Conservation (phyloP, 1,139 yeast species). For the Candida smagusa region DNA sequence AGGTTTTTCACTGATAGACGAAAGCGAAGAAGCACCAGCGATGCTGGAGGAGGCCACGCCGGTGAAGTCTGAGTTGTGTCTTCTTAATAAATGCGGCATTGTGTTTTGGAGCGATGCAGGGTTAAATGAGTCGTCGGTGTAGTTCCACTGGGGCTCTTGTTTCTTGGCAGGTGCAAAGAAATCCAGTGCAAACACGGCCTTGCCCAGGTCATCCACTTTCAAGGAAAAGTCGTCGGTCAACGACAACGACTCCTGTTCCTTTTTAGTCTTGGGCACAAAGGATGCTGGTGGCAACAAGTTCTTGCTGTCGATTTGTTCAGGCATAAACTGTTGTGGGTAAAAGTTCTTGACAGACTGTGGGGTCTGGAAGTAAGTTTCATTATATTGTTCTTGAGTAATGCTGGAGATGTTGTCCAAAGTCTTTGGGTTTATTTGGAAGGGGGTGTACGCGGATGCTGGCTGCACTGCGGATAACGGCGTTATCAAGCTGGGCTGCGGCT, state of each 20-base stretch:
- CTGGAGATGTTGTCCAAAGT: conserved; percentile 36
- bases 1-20: conserved; percentile 17
- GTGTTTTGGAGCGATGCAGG: background rate
- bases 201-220: conserved; percentile 44
- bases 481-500: conserved; percentile 8
- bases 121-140: background rate
- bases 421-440: conserved; percentile 26
- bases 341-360: background rate
- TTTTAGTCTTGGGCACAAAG: conserved; percentile 8
- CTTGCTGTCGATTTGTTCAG: conserved; percentile 16
- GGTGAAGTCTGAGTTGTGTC: conserved; percentile 31
- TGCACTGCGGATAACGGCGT: conserved; percentile 10
- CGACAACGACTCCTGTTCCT: background rate
- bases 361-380: conserved; percentile 2
- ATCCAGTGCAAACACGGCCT: conserved; percentile 37
- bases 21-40: conserved; percentile 7
- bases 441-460: conserved; percentile 7
- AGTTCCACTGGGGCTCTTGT: background rate
- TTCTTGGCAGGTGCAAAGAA: conserved; percentile 9
- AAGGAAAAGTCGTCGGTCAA: conserved; percentile 26
- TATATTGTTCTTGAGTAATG: conserved; percentile 19
- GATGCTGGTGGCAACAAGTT: conserved; percentile 36
- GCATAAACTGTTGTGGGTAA: conserved; percentile 15
- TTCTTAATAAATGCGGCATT: conserved; percentile 19
- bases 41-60: conserved; percentile 16